phyloP scores from a whole-genome alignment of 768 basidiomycete genomes.

The Mycena alexandri region DNA sequence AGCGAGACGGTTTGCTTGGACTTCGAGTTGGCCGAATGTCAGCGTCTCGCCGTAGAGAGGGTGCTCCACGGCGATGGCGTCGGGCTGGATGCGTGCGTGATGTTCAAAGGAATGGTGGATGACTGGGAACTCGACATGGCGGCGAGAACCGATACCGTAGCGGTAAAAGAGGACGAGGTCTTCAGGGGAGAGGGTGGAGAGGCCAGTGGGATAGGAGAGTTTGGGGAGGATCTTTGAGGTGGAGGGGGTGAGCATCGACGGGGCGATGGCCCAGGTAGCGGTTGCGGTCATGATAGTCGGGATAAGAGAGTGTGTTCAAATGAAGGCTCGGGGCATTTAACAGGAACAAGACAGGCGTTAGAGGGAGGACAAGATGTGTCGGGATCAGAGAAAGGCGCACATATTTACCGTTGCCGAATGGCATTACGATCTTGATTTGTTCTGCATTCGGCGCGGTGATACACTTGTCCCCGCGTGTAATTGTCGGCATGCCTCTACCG shows the following conservation, averaged over 20 bases:
- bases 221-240: slow-evolving; percentile 28
- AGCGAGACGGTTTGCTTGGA: slow-evolving; percentile 49
- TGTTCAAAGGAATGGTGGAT: slow-evolving; percentile 46
- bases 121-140: slow-evolving; percentile 41
- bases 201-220: slow-evolving; percentile 26
- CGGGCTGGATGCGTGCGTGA: slow-evolving; percentile 41
- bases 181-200: slow-evolving; percentile 37
- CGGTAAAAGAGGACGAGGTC: slow-evolving; percentile 43
- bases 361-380: slow-evolving; percentile 17
- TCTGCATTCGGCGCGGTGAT: too few species aligned
- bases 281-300: slow-evolving; percentile 20
- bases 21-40: slow-evolving; percentile 49
- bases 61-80: slow-evolving; percentile 45
- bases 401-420: background rate
- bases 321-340: slow-evolving; percentile 31
- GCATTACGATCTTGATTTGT: too few species aligned
- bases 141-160: slow-evolving; percentile 40
- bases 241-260: slow-evolving; percentile 18
- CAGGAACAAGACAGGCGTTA: slow-evolving; percentile 17
- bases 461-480: too few species aligned
- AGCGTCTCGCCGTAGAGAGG: slow-evolving; percentile 40
- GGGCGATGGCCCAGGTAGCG: slow-evolving; percentile 22
- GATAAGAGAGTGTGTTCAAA: slow-evolving; percentile 28
- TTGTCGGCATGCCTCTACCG: too few species aligned
- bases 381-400: background rate